Conservation (phyloP, 805 yeast species). For the Myxozyma mucilagina region DNA sequence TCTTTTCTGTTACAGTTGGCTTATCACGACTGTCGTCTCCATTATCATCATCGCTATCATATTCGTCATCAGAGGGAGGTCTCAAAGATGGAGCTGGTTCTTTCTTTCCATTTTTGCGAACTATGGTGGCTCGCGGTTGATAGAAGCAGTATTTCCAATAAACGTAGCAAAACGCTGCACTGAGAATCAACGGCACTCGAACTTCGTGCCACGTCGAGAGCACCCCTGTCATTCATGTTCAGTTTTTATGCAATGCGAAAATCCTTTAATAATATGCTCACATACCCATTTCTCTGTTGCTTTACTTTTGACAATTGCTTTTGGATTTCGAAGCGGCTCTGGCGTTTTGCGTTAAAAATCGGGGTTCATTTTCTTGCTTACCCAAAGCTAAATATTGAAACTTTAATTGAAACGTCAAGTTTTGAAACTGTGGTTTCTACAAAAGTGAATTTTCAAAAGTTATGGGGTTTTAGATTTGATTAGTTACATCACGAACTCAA, state of each 20-base stretch:
- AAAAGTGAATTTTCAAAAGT: neutral
- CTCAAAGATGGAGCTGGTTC: neutral
- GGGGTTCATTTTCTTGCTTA: neutral
- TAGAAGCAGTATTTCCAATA: constrained; percentile 30
- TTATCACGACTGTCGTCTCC: neutral
- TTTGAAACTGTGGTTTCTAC: neutral
- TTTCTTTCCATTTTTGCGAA: constrained; percentile 3
- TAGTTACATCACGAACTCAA: no score
- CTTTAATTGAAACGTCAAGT: neutral
- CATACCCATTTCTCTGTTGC: neutral
- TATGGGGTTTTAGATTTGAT: neutral
- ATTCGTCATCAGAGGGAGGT: constrained; percentile 22
- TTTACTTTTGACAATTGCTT: neutral
- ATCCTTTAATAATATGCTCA: neutral
- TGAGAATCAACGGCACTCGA: constrained; percentile 25
- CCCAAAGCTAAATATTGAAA: neutral
- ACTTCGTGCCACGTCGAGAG: constrained; percentile 25
- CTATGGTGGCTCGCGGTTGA: constrained; percentile 24
- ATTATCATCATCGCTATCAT: constrained; percentile 15
- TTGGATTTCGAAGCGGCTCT: neutral
- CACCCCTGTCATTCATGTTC: neutral
- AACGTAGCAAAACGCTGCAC: constrained; percentile 20
- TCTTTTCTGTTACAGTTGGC: neutral
- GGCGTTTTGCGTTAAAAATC: neutral
- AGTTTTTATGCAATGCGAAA: neutral